Percentiles rank a stretch among this genome's conserved stretches.
Conservation (phyloP, 495 filamentous ascomycete species). For the Aspergillus coremiiformis region DNA sequence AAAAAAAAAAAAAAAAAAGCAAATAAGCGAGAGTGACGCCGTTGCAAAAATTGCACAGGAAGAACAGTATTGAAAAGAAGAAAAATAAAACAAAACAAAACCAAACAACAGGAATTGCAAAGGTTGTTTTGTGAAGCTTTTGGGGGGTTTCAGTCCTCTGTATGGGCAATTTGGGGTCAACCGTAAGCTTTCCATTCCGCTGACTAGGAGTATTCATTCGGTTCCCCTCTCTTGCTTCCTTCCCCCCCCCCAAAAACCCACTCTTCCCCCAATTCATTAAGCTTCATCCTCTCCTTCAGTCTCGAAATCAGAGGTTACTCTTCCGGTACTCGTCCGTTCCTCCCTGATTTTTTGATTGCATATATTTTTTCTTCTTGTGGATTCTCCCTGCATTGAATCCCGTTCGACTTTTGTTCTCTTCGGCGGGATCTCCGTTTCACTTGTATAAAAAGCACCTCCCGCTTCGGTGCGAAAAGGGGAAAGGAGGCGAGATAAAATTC, state of each 20-base stretch:
- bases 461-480: conserved; percentile 4
- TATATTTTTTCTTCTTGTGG: conserved; percentile 1
- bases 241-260: conserved; percentile 5
- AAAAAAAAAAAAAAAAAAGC: too few relatives aligned
- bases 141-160: conserved; percentile 6
- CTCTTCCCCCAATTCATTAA: conserved; percentile 12
- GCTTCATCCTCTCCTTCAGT: conserved; percentile 28
- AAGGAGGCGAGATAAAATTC: neutral
- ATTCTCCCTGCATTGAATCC: neutral
- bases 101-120: neutral
- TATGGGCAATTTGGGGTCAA: conserved; percentile 19
- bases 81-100: neutral
- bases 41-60: neutral
- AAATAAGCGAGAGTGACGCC: neutral
- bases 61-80: too few relatives aligned
- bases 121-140: conserved; percentile 2
- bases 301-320: conserved; percentile 8
- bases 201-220: conserved; percentile 34
- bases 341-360: conserved; percentile 5
- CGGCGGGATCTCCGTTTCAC: neutral
- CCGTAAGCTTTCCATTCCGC: conserved; percentile 25
- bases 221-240: conserved; percentile 24
- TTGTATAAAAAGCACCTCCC: conserved; percentile 1
- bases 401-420: neutral
- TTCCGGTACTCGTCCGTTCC: neutral